Base-by-base conservation (phyloP, 768 basidiomycete species). In the Lentinus brumalis region DNA sequence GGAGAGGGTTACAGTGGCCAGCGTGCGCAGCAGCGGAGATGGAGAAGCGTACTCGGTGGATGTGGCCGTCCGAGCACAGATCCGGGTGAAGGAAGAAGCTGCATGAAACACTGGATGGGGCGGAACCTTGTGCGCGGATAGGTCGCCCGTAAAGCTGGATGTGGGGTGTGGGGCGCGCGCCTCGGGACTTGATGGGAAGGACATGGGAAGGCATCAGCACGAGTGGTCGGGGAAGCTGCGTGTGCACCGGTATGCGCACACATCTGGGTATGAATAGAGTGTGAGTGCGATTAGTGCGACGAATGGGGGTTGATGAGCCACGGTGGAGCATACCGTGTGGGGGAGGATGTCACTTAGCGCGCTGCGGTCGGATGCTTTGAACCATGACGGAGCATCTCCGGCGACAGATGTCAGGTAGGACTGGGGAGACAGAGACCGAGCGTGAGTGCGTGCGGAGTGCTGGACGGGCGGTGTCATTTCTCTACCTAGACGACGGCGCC, bases 201-300 rank as follows among this genome's bases (percentile, higher is more conserved):
- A 49, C 46, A 49, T 49, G 46, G 46, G 46, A 49, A 49, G 21
- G 46, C n/a, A 29, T 49, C 46, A 49, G 21, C 46, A 49, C 46
- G 26, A 45, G 26, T 49, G 46, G 46, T 12, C 29, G 21, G 46
- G 46, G 46, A 49, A 49, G 46, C 46, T 18, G 46, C 21, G 46
- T 49, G 46, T 7, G 46, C 46, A 49, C 46, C 29, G 46, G 46
- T 49, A 8, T 15, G 46, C 29, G 46, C 46, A 49, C 12, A 49
- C 21, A 29, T 10, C n/a, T 49, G 46, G 46, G 9, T 49, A 49
- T 49, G 46, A 49, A 49, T 49, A 49, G 46, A 14, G 10, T 21
- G 45, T 10, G 46, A 26, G 29, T 26, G 46, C 12, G 46, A 49
- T 49, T 2, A 29, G 46, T 29, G 21, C 21, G 46, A 49, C 46